A percentile compares a stretch with the other conserved stretches of the same genome.
Evolutionary conservation across 2,329 filamentous ascomycete genomes (phyloP).

Genomic region (Aspergillus sp.): DNA sequence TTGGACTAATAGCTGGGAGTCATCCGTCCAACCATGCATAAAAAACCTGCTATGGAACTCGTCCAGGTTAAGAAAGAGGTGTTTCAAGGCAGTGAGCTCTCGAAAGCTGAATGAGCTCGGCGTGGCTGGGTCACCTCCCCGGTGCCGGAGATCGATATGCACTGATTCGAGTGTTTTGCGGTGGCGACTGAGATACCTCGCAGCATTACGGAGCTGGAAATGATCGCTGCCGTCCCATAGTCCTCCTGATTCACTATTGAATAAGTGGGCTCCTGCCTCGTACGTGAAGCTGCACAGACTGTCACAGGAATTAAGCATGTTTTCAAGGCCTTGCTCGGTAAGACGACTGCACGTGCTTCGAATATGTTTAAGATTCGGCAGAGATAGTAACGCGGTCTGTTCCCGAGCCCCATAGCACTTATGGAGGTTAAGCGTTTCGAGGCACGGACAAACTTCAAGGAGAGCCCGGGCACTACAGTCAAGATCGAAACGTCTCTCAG

Average conservation of each 20-base stretch:
- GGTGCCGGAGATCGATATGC: slow-evolving; percentile 1
- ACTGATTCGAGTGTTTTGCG: slow-evolving; percentile 2
- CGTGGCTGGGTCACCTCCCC: neutral
- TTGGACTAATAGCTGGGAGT: slow-evolving; percentile 1
- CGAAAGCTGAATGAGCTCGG: neutral
- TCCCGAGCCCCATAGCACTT: slow-evolving; percentile 1
- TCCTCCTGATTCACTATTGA: too few relatives aligned
- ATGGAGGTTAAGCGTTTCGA: slow-evolving; percentile 6
- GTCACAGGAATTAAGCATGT: slow-evolving; percentile 1
- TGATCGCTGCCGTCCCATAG: neutral
- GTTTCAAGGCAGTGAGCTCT: slow-evolving; percentile 1
- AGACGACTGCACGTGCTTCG: slow-evolving; percentile 4
- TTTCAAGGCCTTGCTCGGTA: slow-evolving; percentile 1
- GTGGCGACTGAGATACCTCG: slow-evolving; percentile 1
- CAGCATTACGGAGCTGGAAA: slow-evolving; percentile 1
- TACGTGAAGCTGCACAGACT: slow-evolving; percentile 3
- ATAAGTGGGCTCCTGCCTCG: too few relatives aligned
- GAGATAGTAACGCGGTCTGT: neutral
- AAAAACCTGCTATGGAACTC: slow-evolving; percentile 1
- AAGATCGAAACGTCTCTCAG: too few relatives aligned
- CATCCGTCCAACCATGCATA: neutral
- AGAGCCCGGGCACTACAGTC: neutral
- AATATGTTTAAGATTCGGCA: slow-evolving; percentile 4
- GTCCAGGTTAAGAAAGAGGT: slow-evolving; percentile 3
- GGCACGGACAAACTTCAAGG: neutral